Evolutionary conservation across 2,329 filamentous ascomycete genomes (phyloP).

Genomic region (Botrytis galanthina): DNA sequence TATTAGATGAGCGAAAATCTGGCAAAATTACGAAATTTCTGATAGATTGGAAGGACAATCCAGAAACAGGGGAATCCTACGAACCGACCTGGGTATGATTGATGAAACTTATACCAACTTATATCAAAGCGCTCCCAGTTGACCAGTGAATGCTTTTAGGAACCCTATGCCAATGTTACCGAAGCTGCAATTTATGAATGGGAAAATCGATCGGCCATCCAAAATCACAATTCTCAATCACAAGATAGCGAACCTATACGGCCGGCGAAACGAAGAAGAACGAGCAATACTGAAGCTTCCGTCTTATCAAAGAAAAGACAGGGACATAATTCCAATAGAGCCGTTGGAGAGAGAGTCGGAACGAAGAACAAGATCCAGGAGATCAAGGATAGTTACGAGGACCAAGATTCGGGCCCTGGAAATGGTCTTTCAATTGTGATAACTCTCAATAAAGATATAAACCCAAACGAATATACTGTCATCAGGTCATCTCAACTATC

Average conservation of each 20-base stretch:
- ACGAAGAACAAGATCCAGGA: constrained; percentile 19
- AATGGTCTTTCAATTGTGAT: constrained; percentile 24
- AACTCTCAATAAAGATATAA: constrained; percentile 23
- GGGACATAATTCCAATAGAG: constrained; percentile 19
- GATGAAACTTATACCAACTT: not conserved
- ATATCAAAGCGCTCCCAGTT: not conserved
- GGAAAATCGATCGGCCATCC: constrained; percentile 6
- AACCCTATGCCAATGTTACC: constrained; percentile 28
- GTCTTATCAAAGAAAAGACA: constrained; percentile 19
- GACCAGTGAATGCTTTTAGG: constrained; percentile 23
- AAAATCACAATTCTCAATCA: not conserved
- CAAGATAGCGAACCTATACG: constrained; percentile 27
- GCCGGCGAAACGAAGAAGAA: constrained; percentile 26
- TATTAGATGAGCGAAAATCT: constrained; percentile 24
- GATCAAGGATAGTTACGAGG: constrained; percentile 35
- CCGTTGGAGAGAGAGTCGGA: constrained; percentile 22
- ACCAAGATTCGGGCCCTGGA: constrained; percentile 21
- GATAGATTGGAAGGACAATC: constrained; percentile 56
- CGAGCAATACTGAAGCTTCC: not conserved
- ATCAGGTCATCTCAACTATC: constrained; percentile 24
- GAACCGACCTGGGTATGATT: constrained; percentile 51
- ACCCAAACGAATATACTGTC: constrained; percentile 26
- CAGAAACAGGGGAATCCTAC: constrained; percentile 48
- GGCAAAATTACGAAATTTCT: constrained; percentile 43
- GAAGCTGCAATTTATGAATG: constrained; percentile 17